These are phyloP conservation scores for Exophiala alcalophila DNA, from an alignment of 2,329 filamentous ascomycete species.

Conservation along the genomic window DNA sequence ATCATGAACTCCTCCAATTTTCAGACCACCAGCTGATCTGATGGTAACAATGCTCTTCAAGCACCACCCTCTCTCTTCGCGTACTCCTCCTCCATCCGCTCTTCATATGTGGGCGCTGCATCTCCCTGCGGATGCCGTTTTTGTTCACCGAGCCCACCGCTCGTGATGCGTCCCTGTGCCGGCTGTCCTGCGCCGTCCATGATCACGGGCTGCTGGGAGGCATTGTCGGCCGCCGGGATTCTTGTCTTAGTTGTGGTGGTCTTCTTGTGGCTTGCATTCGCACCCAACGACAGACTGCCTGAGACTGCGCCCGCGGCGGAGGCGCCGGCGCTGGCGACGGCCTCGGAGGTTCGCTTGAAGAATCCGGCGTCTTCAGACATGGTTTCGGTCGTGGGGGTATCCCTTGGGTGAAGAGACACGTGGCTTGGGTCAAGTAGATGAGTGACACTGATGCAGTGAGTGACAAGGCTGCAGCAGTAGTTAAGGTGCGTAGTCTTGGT, in stretches of 20 bases:
- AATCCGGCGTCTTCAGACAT: slow-evolving; percentile 26
- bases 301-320: slow-evolving; percentile 25
- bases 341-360: slow-evolving; percentile 27
- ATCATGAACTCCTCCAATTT: too few species aligned
- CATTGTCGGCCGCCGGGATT: background rate
- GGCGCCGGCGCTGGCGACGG: slow-evolving; percentile 25
- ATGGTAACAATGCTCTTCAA: slow-evolving; percentile 11
- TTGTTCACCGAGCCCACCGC: slow-evolving; percentile 17
- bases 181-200: slow-evolving; percentile 33
- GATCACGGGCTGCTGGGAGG: slow-evolving; percentile 12
- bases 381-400: background rate
- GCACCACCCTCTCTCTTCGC: slow-evolving; percentile 40
- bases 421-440: too few species aligned
- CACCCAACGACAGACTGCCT: slow-evolving; percentile 23
- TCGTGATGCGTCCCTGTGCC: slow-evolving; percentile 16
- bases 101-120: slow-evolving; percentile 44
- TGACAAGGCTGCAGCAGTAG: too few species aligned
- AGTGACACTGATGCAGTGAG: too few species aligned
- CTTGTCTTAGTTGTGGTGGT: slow-evolving; percentile 24
- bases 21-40: too few species aligned
- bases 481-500: too few species aligned
- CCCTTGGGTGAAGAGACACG: background rate
- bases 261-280: slow-evolving; percentile 26
- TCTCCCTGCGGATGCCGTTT: slow-evolving; percentile 36
- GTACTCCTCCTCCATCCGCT: slow-evolving; percentile 49